Conservation (phyloP, 257 asterid species). For the Solanum peruvianum region DNA sequence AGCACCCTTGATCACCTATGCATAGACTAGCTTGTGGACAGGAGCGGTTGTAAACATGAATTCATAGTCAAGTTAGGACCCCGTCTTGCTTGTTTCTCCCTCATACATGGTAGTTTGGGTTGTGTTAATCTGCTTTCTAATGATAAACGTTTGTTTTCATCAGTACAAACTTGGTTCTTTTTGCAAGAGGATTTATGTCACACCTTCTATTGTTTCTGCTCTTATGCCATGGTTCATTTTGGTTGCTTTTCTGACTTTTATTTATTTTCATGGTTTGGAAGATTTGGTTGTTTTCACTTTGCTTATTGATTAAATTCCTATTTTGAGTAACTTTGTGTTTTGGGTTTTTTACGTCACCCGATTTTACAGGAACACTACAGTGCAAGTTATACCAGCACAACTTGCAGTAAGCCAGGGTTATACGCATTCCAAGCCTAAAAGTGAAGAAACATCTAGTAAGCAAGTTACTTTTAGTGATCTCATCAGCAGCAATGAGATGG, state of each 20-base stretch:
- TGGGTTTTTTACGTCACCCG: neutral
- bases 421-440: slow-evolving; percentile 22
- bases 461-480: slow-evolving; percentile 82
- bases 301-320: neutral
- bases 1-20: neutral
- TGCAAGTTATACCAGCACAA: slow-evolving; percentile 37
- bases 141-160: neutral
- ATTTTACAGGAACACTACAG: slow-evolving; percentile 36
- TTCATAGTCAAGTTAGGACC: neutral
- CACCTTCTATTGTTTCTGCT: neutral
- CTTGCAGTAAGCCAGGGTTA: slow-evolving; percentile 28
- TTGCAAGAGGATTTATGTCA: neutral
- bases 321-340: neutral
- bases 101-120: neutral
- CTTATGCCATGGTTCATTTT: neutral
- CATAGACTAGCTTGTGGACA: neutral
- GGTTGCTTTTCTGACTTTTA: neutral
- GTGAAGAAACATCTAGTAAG: slow-evolving; percentile 48
- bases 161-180: neutral
- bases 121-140: neutral
- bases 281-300: neutral
- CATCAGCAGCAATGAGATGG: slow-evolving; percentile 58
- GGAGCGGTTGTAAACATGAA: neutral
- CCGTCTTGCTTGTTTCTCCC: neutral
- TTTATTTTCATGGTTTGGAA: neutral